These are phyloP conservation scores for Cylindrodendrum hubeiense DNA, from an alignment of 2,329 filamentous ascomycete genomes.

Conservation along the genomic window DNA sequence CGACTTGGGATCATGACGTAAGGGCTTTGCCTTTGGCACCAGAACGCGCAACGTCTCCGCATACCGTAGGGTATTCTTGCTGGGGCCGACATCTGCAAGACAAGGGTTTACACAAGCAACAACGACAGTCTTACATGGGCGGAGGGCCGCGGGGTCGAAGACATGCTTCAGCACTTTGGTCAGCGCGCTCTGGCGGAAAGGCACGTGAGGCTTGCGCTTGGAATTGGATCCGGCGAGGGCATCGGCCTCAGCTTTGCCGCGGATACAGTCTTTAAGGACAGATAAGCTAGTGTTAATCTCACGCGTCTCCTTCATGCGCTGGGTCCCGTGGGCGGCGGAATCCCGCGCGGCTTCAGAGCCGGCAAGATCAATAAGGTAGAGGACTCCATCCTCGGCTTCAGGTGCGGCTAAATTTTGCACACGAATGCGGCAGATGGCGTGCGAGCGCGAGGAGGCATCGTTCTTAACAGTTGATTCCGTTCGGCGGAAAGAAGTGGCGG, in stretches of 20 bases:
- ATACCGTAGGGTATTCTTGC: conserved; percentile 62
- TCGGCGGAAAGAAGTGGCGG: conserved; percentile 53
- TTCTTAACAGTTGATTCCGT: conserved; percentile 60
- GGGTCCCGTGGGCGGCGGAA: conserved; percentile 51
- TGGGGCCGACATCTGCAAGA: conserved; percentile 57
- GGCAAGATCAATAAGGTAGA: conserved; percentile 62
- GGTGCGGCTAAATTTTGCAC: conserved; percentile 48
- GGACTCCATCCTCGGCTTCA: conserved; percentile 52
- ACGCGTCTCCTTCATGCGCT: conserved; percentile 59
- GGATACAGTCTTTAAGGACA: conserved; percentile 65
- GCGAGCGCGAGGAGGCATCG: conserved; percentile 61
- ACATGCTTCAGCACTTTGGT: conserved; percentile 63
- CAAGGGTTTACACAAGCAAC: conserved; percentile 62
- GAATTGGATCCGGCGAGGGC: conserved; percentile 16
- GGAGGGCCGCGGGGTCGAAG: conserved; percentile 56
- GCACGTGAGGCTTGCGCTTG: conserved; percentile 54
- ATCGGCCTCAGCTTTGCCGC: conserved; percentile 55
- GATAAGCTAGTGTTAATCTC: conserved; percentile 64
- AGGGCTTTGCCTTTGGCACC: conserved; percentile 44
- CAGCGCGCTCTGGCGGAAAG: conserved; percentile 60
- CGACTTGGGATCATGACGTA: conserved; percentile 40
- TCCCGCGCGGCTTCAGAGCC: conserved; percentile 63
- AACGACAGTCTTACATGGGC: conserved; percentile 57
- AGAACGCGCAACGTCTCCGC: conserved; percentile 60
- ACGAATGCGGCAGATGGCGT: conserved; percentile 61